Evolutionary conservation across 257 asterid genomes (phyloP).

Genomic region (Scutellaria barbata): DNA sequence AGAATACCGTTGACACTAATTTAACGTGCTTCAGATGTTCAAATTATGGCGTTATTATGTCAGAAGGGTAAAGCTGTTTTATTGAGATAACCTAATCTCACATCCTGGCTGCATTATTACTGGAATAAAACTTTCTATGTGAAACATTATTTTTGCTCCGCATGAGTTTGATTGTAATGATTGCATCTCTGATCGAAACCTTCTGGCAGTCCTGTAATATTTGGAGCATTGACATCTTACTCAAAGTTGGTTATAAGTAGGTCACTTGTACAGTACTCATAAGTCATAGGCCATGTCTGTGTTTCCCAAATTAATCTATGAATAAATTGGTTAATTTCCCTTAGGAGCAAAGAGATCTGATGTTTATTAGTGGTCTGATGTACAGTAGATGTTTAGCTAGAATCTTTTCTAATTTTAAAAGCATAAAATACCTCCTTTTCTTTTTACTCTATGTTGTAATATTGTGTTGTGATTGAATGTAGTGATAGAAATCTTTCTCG

Average conservation of each 20-base stretch:
- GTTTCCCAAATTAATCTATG: background rate
- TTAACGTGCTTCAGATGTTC: conserved; percentile 7
- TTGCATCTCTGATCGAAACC: conserved; percentile 7
- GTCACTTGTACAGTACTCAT: too few relatives aligned
- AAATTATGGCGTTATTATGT: background rate
- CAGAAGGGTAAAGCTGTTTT: conserved; percentile 3
- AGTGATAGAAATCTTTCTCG: background rate
- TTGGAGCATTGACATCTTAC: too few relatives aligned
- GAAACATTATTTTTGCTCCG: background rate
- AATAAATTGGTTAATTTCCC: background rate
- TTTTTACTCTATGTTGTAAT: background rate
- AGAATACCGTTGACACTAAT: background rate
- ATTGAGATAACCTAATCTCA: background rate
- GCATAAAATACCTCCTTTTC: background rate
- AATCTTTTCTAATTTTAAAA: background rate
- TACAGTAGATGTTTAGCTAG: background rate
- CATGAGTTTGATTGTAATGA: conserved; percentile 1
- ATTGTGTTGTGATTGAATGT: background rate
- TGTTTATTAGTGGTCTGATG: background rate
- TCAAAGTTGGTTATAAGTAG: too few relatives aligned
- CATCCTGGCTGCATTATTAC: background rate
- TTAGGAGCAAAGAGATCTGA: background rate
- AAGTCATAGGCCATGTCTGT: too few relatives aligned
- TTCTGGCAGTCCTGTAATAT: background rate
- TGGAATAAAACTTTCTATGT: background rate